A percentile compares a stretch with the other conserved stretches of the same genome.
phyloP scores from a whole-genome alignment of 257 asterid genomes.

The Nicotiana tomentosiformis region DNA sequence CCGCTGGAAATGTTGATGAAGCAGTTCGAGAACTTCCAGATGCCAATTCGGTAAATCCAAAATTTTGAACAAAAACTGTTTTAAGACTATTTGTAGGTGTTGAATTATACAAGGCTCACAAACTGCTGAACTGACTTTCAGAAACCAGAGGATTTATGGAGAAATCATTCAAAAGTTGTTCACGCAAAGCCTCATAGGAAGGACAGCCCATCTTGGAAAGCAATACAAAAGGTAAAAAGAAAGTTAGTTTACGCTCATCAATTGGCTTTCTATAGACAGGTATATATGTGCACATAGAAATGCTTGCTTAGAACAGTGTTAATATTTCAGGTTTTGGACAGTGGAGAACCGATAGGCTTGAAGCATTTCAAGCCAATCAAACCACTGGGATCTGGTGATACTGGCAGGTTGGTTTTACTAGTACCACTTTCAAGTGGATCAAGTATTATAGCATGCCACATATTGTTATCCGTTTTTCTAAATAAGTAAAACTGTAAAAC shows the following conservation, averaged over 20 bases:
- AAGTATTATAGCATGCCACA: not conserved
- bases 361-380: slow-evolving; percentile 88
- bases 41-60: slow-evolving; percentile 66
- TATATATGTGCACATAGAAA: not conserved
- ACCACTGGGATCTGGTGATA: slow-evolving; percentile 98
- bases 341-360: slow-evolving; percentile 76
- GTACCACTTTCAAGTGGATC: not conserved
- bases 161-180: slow-evolving; percentile 79
- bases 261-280: not conserved
- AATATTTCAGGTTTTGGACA: slow-evolving; percentile 39
- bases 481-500: not conserved
- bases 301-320: not conserved
- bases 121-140: slow-evolving; percentile 29
- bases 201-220: slow-evolving; percentile 76
- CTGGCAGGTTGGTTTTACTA: slow-evolving; percentile 61
- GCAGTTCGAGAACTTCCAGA: slow-evolving; percentile 99
- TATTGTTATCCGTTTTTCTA: not conserved
- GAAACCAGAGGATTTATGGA: slow-evolving; percentile 99
- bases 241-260: not conserved
- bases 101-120: slow-evolving; percentile 12
- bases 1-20: slow-evolving; percentile 84
- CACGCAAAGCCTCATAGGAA: slow-evolving; percentile 90
- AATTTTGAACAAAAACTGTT: not conserved
- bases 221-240: slow-evolving; percentile 62
- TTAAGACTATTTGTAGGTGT: not conserved